A percentile compares a stretch with the other conserved stretches of the same genome.
phyloP scores from a whole-genome alignment of 306 rosid genomes.

The Pyrus betulifolia region DNA sequence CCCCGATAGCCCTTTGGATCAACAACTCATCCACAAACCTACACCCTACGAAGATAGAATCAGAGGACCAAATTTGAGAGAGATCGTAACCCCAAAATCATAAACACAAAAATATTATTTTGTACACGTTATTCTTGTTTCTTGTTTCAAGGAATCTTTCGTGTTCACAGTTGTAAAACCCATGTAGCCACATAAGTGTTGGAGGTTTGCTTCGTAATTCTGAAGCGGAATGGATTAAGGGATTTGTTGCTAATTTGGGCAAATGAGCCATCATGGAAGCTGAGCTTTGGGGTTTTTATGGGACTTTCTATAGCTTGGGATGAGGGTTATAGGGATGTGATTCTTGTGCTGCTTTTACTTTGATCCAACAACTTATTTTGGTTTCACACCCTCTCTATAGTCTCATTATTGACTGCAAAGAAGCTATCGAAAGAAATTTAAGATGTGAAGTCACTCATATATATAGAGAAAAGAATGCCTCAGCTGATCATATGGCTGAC shows the following conservation, averaged over 20 bases:
- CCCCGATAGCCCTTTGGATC: too few species aligned
- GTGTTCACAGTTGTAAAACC: too few species aligned
- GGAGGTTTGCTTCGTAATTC: not conserved
- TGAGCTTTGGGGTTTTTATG: not conserved
- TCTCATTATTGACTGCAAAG: not conserved
- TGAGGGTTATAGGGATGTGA: not conserved
- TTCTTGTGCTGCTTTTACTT: not conserved
- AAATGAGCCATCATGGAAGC: not conserved
- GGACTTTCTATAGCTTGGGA: not conserved
- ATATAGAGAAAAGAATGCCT: too few species aligned
- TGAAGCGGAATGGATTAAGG: not conserved
- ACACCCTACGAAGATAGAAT: too few species aligned
- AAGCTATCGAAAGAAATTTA: accelerated
- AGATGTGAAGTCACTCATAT: too few species aligned
- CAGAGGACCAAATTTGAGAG: too few species aligned
- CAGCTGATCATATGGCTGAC: not conserved
- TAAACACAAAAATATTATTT: too few species aligned
- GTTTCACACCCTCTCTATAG: accelerated
- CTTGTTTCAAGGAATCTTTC: too few species aligned
- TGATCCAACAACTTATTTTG: not conserved
- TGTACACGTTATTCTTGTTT: too few species aligned
- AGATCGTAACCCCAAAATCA: too few species aligned
- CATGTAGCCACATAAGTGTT: not conserved
- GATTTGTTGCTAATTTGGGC: not conserved
- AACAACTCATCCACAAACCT: too few species aligned